A percentile compares a stretch with the other conserved stretches of the same genome.
Evolutionary conservation across 345 rosid genomes (phyloP).

Genomic region (Salix caprea): DNA sequence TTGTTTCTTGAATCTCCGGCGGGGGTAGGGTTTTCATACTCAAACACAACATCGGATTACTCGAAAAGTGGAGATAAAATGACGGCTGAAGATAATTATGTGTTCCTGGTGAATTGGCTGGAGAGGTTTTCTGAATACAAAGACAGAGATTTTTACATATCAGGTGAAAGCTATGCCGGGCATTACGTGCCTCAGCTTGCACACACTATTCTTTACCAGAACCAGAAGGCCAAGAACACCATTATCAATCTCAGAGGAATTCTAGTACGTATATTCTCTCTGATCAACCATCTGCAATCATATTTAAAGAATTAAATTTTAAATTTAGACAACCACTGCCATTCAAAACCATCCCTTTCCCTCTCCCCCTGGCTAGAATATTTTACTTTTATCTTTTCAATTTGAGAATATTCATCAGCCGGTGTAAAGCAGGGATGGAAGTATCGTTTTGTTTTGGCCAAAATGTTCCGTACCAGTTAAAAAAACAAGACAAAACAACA

Average conservation of each 20-base stretch:
- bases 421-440: neutral
- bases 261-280: constrained; percentile 2
- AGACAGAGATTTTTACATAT: constrained; percentile 27
- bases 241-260: constrained; percentile 32
- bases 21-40: constrained; percentile 43
- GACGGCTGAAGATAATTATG: constrained; percentile 26
- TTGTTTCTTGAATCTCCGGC: constrained; percentile 42
- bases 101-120: constrained; percentile 36
- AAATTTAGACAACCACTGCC: too few relatives aligned
- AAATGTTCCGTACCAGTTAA: too few relatives aligned
- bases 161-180: constrained; percentile 42
- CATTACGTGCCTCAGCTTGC: constrained; percentile 34
- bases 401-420: neutral
- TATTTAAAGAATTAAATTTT: too few relatives aligned
- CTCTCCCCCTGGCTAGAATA: too few relatives aligned
- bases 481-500: too few relatives aligned
- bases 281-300: neutral
- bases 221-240: constrained; percentile 17
- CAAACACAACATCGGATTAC: constrained; percentile 31
- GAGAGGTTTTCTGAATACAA: constrained; percentile 34
- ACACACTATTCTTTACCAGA: constrained; percentile 20
- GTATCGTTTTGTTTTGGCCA: fast-evolving
- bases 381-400: too few relatives aligned
- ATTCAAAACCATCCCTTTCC: too few relatives aligned
- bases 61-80: constrained; percentile 14